Conservation (phyloP, 2,329 filamentous ascomycete genomes). For the Elsinoe perseae region DNA sequence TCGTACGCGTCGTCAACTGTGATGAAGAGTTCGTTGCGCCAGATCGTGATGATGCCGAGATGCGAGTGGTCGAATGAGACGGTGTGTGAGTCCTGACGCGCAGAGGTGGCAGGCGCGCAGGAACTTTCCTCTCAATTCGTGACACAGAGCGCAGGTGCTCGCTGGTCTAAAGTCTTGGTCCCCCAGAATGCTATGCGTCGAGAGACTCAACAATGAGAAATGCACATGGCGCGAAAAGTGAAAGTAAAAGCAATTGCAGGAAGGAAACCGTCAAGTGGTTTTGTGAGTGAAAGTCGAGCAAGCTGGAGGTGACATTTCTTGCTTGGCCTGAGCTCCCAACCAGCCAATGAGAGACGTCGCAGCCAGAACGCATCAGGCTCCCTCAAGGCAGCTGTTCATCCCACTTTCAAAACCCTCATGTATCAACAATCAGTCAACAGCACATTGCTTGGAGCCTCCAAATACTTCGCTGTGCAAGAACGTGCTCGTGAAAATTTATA, state of each 20-base stretch:
- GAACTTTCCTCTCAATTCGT: not conserved
- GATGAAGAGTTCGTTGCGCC: not conserved
- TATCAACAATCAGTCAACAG: not conserved
- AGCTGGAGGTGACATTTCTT: conserved; percentile 6
- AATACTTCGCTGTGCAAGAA: too few relatives aligned
- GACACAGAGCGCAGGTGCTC: not conserved
- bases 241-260: conserved; percentile 2
- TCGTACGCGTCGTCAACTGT: not conserved
- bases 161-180: not conserved
- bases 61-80: not conserved
- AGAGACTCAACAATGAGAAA: not conserved
- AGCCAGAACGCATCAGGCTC: not conserved
- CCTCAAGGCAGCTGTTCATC: not conserved
- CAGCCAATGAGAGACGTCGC: not conserved
- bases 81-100: conserved; percentile 15
- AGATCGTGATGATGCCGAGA: not conserved
- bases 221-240: not conserved
- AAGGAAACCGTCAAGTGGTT: not conserved
- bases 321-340: conserved; percentile 6
- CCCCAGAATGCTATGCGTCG: not conserved
- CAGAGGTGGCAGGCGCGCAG: conserved; percentile 10
- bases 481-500: too few relatives aligned
- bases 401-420: not conserved
- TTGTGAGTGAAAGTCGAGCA: not conserved
- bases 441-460: not conserved